A percentile compares a stretch with the other conserved stretches of the same genome.
Conservation (phyloP, 495 filamentous ascomycete species). For the Penicillium angulare region DNA sequence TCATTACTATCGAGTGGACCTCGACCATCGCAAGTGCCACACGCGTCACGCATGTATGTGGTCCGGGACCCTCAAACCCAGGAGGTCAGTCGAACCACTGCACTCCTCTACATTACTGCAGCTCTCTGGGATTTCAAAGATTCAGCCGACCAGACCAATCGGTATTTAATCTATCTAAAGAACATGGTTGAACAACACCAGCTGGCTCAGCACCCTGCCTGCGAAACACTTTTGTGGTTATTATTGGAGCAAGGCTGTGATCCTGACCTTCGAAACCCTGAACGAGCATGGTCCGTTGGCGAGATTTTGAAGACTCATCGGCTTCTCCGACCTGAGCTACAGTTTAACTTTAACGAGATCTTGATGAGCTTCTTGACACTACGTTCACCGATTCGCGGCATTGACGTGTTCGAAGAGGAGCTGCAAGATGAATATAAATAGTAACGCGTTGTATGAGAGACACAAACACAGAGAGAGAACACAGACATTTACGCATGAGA, state of each 20-base stretch:
- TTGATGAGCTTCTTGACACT: constrained; percentile 42
- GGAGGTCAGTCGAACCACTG: constrained; percentile 39
- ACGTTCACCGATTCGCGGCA: constrained; percentile 28
- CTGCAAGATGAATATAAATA: constrained; percentile 6
- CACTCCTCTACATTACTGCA: constrained; percentile 41
- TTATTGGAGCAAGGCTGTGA: constrained; percentile 41
- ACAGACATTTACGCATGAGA: background rate
- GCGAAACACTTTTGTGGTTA: constrained; percentile 45
- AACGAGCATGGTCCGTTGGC: constrained; percentile 41
- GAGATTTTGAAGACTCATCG: constrained; percentile 38
- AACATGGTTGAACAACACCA: constrained; percentile 29
- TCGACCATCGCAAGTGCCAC: constrained; percentile 41
- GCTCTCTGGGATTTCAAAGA: constrained; percentile 41
- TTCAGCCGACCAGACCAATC: constrained; percentile 29
- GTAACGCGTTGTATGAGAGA: background rate
- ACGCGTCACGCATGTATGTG: constrained; percentile 39
- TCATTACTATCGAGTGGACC: constrained; percentile 45
- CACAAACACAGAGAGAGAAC: background rate
- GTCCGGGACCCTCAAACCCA: constrained; percentile 34
- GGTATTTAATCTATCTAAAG: constrained; percentile 33
- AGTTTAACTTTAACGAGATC: constrained; percentile 45
- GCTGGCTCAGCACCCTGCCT: constrained; percentile 38
- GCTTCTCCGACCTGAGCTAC: constrained; percentile 38
- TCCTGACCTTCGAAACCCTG: constrained; percentile 34
- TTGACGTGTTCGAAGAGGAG: constrained; percentile 37